Base-by-base conservation (phyloP, 371 early-diverging fungal species). In the Cladochytrium tenue region DNA sequence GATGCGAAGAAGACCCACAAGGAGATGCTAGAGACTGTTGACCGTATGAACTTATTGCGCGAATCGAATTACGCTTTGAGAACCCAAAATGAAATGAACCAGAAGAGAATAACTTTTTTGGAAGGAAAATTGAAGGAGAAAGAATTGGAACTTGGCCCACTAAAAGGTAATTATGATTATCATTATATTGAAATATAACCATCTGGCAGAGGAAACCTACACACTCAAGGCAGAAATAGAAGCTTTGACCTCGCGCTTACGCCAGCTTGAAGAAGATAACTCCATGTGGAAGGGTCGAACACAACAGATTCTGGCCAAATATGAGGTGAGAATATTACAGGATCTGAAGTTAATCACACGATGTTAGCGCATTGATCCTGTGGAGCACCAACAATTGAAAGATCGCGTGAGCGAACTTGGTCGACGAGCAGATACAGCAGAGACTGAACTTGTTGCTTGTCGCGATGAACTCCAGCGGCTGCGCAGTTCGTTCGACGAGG, bases 31-130 rank as follows among this genome's bases (percentile, higher is more conserved):
- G 85, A 83, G 59, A 87, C 88, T 76, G 74, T 87, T 57, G 81
- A 89, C 63, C 83, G 88, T 57, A 62, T 84, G 36, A 82, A 81
- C 67, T 62, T 90, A 26, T 70, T 92, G 43, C 86, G 88, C 10
- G 92, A 91, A 60, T 87, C 87, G 43, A 92, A 92, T 70, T 69
- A 80, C 3, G 84, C 84, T 2, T 72, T 92, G 57, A 85, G 92
- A 2, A 64, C 76, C 2, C 87, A 89, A 64, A 77, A 77, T 33
- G 77, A 81, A 52, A 73, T 74, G 1, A 63, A 75, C 31, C 62
- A 64, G 33, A 63, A 59, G 51, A 71, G 76, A 23, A 67, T 81
- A 1, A 34, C 33, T 1, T 30, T 53, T 4, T 63, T 83, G 30
- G 84, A 85, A 53, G 58, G 34, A 0, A 64, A 60, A 23, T 51